Evolutionary conservation across 2,329 filamentous ascomycete species (phyloP), one percentile per base, ranked within the genome.

Genomic region (Paradendryphiella salina): DNA sequence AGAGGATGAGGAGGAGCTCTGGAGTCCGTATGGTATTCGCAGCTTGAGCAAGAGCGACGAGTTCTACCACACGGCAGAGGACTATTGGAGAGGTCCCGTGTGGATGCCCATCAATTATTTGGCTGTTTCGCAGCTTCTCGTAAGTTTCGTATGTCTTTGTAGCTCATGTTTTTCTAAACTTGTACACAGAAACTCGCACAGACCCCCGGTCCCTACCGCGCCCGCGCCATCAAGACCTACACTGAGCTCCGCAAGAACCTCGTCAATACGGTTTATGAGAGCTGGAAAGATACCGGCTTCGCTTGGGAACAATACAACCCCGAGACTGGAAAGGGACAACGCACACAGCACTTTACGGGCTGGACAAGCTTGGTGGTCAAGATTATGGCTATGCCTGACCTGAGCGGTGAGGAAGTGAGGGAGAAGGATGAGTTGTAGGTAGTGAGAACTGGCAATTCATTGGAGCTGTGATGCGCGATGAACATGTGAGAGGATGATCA

Each of bases 91-190:
- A 51, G 89, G 90, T 59, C 92, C 94, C 0, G 82, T 99, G 8
- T 99, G 94, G 94, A 89, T 99, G 70, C 94, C 94, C 68, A 93
- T 97, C 64, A 99, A 99, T 75, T 97, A 96, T 73, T 79, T 99
- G 61, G 86, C 89, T 33, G 77, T 97, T 35, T 83, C 85, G 59
- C 85, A 90, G 69, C 83, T 97, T 34, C 80, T 67, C 15, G 78
- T 99, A 63, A 54, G 61, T 57, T 13, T 38, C 23, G 18, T 34
- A n/a, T 23, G 23, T 7, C 23, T 34, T 21, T n/a, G 8, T 13
- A n/a, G 37, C 51, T 35, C 56, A 20, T 32, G 1, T 3, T 37
- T 29, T 26, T 26, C 46, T 38, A 21, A 49, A 7, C 1, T 18
- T n/a, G 3, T 8, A 10, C n/a, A 20, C 58, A 87, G 86, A 82